Evolutionary conservation across 2,329 filamentous ascomycete species (phyloP).

Genomic region (Sporothrix euskadiensis): DNA sequence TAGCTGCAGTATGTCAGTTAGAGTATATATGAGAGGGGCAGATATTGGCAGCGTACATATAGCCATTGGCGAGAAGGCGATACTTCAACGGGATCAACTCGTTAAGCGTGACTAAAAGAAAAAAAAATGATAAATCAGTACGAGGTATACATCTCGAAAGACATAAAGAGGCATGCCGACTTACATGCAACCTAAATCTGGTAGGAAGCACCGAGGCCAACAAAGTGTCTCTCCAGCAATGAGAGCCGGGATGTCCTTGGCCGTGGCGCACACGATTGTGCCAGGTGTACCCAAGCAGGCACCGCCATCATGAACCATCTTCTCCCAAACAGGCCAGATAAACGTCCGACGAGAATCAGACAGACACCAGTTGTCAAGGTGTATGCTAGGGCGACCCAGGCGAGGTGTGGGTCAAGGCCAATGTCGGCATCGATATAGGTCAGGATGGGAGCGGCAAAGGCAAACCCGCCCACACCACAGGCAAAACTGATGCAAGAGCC

Average conservation of each 20-base stretch:
- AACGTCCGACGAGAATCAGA: conserved; percentile 36
- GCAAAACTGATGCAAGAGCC: conserved; percentile 33
- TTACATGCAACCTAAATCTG: conserved; percentile 43
- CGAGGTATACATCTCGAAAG: no score
- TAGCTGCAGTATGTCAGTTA: conserved; percentile 36
- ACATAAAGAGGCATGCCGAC: not conserved
- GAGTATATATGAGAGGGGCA: no score
- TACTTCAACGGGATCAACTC: conserved; percentile 46
- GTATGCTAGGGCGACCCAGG: conserved; percentile 38
- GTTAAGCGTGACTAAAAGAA: conserved; percentile 35
- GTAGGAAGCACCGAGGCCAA: conserved; percentile 41
- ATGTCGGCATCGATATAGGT: conserved; percentile 28
- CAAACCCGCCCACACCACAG: conserved; percentile 38
- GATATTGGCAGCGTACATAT: not conserved
- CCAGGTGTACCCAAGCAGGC: conserved; percentile 41
- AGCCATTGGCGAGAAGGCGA: conserved; percentile 38
- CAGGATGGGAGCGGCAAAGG: conserved; percentile 34
- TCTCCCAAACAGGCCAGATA: conserved; percentile 37
- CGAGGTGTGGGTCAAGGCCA: conserved; percentile 34
- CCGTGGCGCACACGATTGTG: conserved; percentile 42
- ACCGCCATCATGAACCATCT: conserved; percentile 37
- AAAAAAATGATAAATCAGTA: no score
- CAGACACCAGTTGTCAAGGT: conserved; percentile 37
- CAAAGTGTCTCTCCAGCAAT: conserved; percentile 43
- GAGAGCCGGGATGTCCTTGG: conserved; percentile 41